Conservation (phyloP, 1,284 basidiomycete species). For the Ganoderma lucidum region DNA sequence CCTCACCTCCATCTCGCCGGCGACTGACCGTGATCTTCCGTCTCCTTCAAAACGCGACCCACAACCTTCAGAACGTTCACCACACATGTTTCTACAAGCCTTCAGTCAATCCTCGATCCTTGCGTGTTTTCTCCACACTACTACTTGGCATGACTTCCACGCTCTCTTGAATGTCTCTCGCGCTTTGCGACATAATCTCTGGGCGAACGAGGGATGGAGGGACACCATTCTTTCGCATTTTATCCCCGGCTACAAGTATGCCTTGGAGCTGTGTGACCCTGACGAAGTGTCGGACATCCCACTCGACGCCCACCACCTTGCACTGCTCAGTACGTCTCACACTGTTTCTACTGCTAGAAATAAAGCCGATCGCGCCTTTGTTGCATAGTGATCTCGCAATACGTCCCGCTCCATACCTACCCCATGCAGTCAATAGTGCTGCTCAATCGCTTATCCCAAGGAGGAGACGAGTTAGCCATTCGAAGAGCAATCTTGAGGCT, state of each 20-base stretch:
- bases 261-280: constrained; percentile 50
- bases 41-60: constrained; percentile 14
- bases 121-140: constrained; percentile 48
- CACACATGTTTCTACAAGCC: constrained; percentile 20
- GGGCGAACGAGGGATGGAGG: constrained; percentile 49
- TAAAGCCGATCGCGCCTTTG: constrained; percentile 11
- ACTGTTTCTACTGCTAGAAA: constrained; percentile 22
- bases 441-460: constrained; percentile 47
- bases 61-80: constrained; percentile 23
- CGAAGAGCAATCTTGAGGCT: constrained; percentile 50
- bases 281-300: constrained; percentile 53
- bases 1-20: constrained; percentile 1
- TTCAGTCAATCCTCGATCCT: constrained; percentile 54
- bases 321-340: constrained; percentile 63
- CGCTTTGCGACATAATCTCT: constrained; percentile 50
- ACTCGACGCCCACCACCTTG: constrained; percentile 63
- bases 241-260: constrained; percentile 62
- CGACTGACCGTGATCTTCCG: constrained; percentile 4
- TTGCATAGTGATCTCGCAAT: constrained; percentile 67
- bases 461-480: constrained; percentile 45
- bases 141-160: constrained; percentile 63
- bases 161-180: constrained; percentile 60
- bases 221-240: constrained; percentile 65
- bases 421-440: constrained; percentile 64
- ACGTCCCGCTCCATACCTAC: constrained; percentile 64